Conservation (phyloP, 768 basidiomycete genomes). For the Pleurotus tuber-regium region DNA sequence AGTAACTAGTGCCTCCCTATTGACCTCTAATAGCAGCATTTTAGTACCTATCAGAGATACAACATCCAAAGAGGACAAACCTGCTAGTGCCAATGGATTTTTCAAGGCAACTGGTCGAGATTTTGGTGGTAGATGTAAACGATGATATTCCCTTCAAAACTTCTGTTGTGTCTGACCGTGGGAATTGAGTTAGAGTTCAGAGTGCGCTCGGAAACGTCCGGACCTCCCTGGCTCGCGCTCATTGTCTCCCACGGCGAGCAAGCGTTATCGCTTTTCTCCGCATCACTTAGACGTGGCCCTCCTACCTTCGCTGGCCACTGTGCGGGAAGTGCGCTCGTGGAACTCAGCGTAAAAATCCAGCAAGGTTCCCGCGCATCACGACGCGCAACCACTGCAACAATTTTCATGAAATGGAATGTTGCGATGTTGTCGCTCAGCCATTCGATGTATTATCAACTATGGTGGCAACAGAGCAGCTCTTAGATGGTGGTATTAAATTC, state of each 20-base stretch:
- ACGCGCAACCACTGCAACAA: conserved; percentile 15
- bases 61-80: conserved; percentile 33
- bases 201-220: conserved; percentile 4
- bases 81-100: conserved; percentile 89
- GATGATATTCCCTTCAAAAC: conserved; percentile 16
- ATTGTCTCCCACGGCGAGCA: conserved; percentile 3
- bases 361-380: not conserved
- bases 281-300: not conserved
- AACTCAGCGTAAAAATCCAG: not conserved
- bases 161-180: conserved; percentile 34
- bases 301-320: not conserved
- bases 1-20: conserved; percentile 79
- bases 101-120: conserved; percentile 72
- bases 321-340: not conserved
- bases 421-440: conserved; percentile 63
- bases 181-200: conserved; percentile 21
- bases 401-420: conserved; percentile 74
- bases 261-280: not conserved
- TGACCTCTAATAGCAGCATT: conserved; percentile 63
- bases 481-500: conserved; percentile 15
- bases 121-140: conserved; percentile 23
- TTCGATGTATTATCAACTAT: conserved; percentile 40
- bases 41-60: not conserved
- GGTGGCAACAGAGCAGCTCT: conserved; percentile 20
- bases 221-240: not conserved